Base-by-base conservation (phyloP, 2,329 filamentous ascomycete species). In the Apiospora saccharicola region DNA sequence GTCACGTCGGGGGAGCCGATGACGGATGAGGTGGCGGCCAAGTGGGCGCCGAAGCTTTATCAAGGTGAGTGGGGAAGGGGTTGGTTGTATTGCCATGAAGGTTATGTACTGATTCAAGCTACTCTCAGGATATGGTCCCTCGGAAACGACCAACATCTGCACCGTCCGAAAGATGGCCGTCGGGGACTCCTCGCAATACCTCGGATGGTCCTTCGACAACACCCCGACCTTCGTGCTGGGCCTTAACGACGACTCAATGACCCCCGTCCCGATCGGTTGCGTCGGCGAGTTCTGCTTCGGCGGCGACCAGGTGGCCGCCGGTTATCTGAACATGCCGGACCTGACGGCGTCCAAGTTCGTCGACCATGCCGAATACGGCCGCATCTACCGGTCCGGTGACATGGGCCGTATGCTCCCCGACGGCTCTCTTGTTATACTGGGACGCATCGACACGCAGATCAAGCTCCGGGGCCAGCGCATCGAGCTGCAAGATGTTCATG, bases 91-190 rank as follows among this genome's bases (percentile, higher is more conserved):
- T 14, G 70, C 12, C 4, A 16, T 26, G 68, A 24, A n/a, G 4
- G 19, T 37, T 37, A 37, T n/a, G 26, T 37, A 7, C 43, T 68
- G 34, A 68, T 47, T 14, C 41, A 30, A 26, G 26, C 26, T 30
- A 30, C n/a, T 8, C 16, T n/a, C 47, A 85, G 84, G 91, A 0
- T 97, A 97, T 74, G 94, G 94, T 0, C 94, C 94, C 0, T 94
- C 93, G 0, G 95, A 97, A 80, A 94, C 93, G 0, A 97, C 94
- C 1, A 97, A 97, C 75, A 95, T 97, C 26, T 97, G 94, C 81
- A 94, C 93, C 0, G 88, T 96, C 12, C 91, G 91, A 73, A 85
- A 87, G 51, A 90, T 96, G 79, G 81, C 83, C 0, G 75, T 76
- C 0, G 82, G 84, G 0, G 90, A 95, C 76, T 82, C 87, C 26